Percentiles rank a stretch among this genome's conserved stretches.
Evolutionary conservation across 2,329 filamentous ascomycete species (phyloP).

Genomic region (Aspergillus transmontanensis): DNA sequence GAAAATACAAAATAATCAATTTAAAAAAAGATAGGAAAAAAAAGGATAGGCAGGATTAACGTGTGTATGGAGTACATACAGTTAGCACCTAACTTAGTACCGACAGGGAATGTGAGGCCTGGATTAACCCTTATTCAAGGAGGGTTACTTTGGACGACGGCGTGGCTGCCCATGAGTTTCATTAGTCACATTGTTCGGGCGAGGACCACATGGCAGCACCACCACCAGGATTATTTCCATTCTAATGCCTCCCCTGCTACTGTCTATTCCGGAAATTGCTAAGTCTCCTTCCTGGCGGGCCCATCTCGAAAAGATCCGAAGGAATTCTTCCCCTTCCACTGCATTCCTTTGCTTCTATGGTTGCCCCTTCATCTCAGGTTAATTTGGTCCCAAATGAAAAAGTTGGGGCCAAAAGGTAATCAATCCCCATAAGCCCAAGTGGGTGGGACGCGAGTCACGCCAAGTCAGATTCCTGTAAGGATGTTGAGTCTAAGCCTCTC

Average conservation of each 20-base stretch:
- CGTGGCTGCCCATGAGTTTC: not conserved
- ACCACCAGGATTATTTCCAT: conserved; percentile 1
- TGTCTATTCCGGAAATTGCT: conserved; percentile 1
- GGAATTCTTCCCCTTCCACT: not conserved
- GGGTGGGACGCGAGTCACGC: conserved; percentile 12
- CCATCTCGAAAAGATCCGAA: not conserved
- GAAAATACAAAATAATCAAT: not conserved
- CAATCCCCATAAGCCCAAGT: conserved; percentile 6
- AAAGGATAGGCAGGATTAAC: not conserved
- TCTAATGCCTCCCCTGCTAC: not conserved
- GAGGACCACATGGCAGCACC: conserved; percentile 18
- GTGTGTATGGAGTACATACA: not conserved
- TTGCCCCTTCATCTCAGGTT: not conserved
- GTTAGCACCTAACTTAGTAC: conserved; percentile 1
- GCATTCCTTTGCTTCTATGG: not conserved
- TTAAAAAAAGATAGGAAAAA: not conserved
- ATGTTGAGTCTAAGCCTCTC: conserved; percentile 10
- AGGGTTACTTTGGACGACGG: conserved; percentile 5
- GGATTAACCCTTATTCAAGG: conserved; percentile 3
- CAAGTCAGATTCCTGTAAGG: conserved; percentile 3
- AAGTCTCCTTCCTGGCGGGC: not conserved
- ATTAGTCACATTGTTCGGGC: conserved; percentile 1
- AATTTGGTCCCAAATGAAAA: not conserved
- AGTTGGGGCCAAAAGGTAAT: not conserved
- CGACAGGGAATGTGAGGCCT: not conserved